Conservation (phyloP, 257 asterid genomes). For the Capsicum baccatum region DNA sequence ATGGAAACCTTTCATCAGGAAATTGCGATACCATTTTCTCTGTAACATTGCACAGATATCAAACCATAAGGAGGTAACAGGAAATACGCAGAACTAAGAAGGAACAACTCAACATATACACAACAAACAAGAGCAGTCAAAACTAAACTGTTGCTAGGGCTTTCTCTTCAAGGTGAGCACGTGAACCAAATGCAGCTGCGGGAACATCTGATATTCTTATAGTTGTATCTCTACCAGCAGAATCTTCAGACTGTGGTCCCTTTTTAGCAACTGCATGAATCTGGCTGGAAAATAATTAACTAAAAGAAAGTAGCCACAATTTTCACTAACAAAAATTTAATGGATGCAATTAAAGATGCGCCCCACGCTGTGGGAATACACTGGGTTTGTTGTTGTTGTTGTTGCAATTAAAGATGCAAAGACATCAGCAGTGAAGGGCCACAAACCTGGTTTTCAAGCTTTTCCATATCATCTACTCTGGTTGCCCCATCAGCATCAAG, state of each 20-base stretch:
- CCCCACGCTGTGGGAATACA: no score
- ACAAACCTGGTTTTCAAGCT: conserved; percentile 94
- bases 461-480: conserved; percentile 84
- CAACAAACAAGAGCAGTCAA: conserved; percentile 22
- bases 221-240: conserved; percentile 57
- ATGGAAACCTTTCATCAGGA: conserved; percentile 98
- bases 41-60: conserved; percentile 49
- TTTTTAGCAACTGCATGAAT: conserved; percentile 76
- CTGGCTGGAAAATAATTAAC: conserved; percentile 60
- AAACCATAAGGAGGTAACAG: not conserved
- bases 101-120: conserved; percentile 31
- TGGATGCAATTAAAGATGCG: no score
- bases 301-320: conserved; percentile 25
- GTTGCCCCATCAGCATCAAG: conserved; percentile 99
- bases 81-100: conserved; percentile 28
- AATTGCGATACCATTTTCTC: conserved; percentile 97
- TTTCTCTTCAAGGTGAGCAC: conserved; percentile 99
- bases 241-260: conserved; percentile 55
- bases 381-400: no score
- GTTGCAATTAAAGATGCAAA: not conserved
- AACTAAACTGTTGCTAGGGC: conserved; percentile 94
- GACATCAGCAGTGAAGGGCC: conserved; percentile 28
- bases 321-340: no score
- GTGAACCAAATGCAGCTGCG: conserved; percentile 93
- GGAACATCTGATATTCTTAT: conserved; percentile 73